These are phyloP conservation scores for Amniculicola lignicola DNA, from an alignment of 495 filamentous ascomycete genomes.

Conservation along the genomic window DNA sequence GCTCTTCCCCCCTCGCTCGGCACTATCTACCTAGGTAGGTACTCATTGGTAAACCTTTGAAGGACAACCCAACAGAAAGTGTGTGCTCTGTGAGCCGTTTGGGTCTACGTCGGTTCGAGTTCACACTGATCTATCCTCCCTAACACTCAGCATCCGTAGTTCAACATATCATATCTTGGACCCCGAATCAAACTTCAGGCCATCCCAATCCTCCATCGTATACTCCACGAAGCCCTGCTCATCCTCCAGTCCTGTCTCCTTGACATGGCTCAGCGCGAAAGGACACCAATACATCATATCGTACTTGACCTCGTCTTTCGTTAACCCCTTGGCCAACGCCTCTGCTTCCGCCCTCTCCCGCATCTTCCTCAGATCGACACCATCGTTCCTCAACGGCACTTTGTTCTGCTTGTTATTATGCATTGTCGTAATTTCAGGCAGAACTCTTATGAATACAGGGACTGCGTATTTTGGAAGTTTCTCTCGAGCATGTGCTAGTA, in stretches of 20 bases:
- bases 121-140: too few relatives aligned
- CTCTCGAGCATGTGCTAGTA: conserved; percentile 48
- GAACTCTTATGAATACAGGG: conserved; percentile 68
- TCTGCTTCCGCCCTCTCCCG: conserved; percentile 25
- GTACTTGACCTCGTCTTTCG: conserved; percentile 20
- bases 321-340: conserved; percentile 19
- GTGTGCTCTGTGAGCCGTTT: too few relatives aligned
- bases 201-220: conserved; percentile 56
- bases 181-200: too few relatives aligned
- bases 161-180: too few relatives aligned
- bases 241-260: conserved; percentile 46
- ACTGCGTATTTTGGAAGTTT: conserved; percentile 72
- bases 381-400: conserved; percentile 66
- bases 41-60: too few relatives aligned
- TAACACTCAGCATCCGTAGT: too few relatives aligned
- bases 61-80: too few relatives aligned
- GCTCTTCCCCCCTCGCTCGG: too few relatives aligned
- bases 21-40: too few relatives aligned
- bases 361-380: conserved; percentile 55
- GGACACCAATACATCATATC: conserved; percentile 30
- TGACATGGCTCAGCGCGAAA: conserved; percentile 30
- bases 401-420: conserved; percentile 89
- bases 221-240: conserved; percentile 56
- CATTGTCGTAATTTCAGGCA: conserved; percentile 57
- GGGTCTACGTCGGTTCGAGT: too few relatives aligned